Percentiles rank a stretch among this genome's conserved stretches.
Evolutionary conservation across 164 flowering plant genomes (phyloP).

Genomic region (Vitis rotundifolia): DNA sequence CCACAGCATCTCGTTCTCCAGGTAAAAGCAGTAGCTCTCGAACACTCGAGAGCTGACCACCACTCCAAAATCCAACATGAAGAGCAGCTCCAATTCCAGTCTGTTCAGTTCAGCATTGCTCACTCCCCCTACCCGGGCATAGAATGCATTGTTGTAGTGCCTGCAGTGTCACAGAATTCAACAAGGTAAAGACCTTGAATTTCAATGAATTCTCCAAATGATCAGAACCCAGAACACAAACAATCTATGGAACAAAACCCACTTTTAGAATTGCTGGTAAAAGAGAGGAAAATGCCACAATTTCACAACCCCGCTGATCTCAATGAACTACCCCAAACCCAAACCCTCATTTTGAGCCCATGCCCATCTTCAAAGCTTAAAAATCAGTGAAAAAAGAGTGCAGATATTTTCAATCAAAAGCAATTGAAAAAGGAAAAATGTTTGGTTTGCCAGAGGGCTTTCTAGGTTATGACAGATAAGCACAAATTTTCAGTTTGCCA

Average conservation of each 20-base stretch:
- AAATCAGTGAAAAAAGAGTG: too few relatives aligned
- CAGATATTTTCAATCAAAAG: too few relatives aligned
- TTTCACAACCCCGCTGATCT: neutral
- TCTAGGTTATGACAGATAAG: too few relatives aligned
- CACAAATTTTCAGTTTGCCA: too few relatives aligned
- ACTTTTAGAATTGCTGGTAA: neutral
- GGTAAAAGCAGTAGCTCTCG: constrained; percentile 77
- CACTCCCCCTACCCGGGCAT: constrained; percentile 91
- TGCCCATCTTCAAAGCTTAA: too few relatives aligned
- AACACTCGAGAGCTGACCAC: constrained; percentile 68
- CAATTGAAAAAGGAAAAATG: too few relatives aligned
- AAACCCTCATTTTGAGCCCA: too few relatives aligned
- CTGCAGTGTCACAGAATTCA: constrained; percentile 32
- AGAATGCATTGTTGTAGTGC: constrained; percentile 89
- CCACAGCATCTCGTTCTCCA: constrained; percentile 76
- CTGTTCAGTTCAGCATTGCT: constrained; percentile 79
- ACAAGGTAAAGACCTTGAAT: neutral
- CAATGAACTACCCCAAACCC: too few relatives aligned
- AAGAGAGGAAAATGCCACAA: constrained; percentile 2
- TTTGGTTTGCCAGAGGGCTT: too few relatives aligned
- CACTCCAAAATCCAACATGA: constrained; percentile 76
- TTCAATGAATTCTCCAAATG: too few relatives aligned
- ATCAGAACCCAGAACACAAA: neutral
- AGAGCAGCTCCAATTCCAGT: constrained; percentile 80
- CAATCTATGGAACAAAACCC: neutral